A percentile compares a stretch with the other conserved stretches of the same genome.
Evolutionary conservation across 1,139 yeast species (phyloP).

Genomic region (Saccharomyces hybrid): DNA sequence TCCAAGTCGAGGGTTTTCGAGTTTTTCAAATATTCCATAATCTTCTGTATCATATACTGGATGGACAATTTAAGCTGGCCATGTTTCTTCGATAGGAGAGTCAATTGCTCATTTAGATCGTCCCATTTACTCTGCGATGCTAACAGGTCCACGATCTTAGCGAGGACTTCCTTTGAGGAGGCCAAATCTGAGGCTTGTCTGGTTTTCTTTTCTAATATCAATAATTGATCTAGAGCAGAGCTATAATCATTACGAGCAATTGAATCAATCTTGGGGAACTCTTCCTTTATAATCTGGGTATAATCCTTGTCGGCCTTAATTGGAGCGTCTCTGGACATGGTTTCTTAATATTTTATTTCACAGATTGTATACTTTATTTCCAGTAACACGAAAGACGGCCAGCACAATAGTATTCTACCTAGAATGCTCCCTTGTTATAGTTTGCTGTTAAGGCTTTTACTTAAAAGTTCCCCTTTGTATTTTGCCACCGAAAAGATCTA

Average conservation of each 20-base stretch:
- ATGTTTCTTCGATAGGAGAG: slow-evolving; percentile 83
- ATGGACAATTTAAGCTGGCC: slow-evolving; percentile 91
- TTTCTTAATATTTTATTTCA: neutral
- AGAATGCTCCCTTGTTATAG: neutral
- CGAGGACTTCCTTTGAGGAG: slow-evolving; percentile 81
- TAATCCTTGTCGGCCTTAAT: slow-evolving; percentile 92
- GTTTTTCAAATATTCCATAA: slow-evolving; percentile 47
- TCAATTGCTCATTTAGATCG: slow-evolving; percentile 72
- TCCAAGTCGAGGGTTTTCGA: slow-evolving; percentile 50
- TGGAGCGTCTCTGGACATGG: slow-evolving; percentile 85
- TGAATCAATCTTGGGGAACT: slow-evolving; percentile 71
- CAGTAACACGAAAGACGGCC: neutral
- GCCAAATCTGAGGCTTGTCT: slow-evolving; percentile 90
- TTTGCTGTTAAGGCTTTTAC: neutral
- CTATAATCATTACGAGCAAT: slow-evolving; percentile 53
- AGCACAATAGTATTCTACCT: neutral
- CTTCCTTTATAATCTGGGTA: slow-evolving; percentile 73
- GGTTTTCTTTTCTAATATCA: slow-evolving; percentile 84
- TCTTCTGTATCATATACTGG: slow-evolving; percentile 67
- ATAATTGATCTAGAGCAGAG: slow-evolving; percentile 69
- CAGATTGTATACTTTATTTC: neutral
- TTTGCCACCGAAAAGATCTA: slow-evolving; percentile 1
- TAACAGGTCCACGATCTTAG: slow-evolving; percentile 60
- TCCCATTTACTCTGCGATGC: slow-evolving; percentile 65
- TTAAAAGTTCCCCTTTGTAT: neutral